These are phyloP conservation scores for Kluyveromyces aestuarii DNA, from an alignment of 805 yeast genomes.

Conservation along the genomic window DNA sequence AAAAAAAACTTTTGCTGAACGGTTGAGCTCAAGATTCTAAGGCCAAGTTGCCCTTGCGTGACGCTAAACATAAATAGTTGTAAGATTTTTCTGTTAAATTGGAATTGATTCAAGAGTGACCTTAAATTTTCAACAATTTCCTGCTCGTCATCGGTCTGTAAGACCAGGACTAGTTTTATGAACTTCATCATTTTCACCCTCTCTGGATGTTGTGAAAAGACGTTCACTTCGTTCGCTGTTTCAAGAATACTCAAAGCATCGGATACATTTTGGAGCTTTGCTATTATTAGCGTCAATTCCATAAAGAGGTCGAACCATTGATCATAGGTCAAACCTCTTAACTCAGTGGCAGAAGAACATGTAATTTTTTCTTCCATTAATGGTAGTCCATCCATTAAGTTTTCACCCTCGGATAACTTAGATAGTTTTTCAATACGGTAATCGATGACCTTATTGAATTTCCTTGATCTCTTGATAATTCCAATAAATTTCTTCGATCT, in stretches of 20 bases:
- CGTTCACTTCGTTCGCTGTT: conserved; percentile 68
- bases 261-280: conserved; percentile 47
- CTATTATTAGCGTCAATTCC: conserved; percentile 63
- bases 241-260: conserved; percentile 64
- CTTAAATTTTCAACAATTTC: conserved; percentile 53
- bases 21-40: conserved; percentile 58
- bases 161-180: conserved; percentile 56
- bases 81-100: conserved; percentile 62
- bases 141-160: conserved; percentile 40
- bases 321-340: conserved; percentile 68
- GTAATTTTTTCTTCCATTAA: conserved; percentile 34
- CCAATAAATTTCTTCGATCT: conserved; percentile 63
- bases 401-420: conserved; percentile 50
- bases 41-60: conserved; percentile 44
- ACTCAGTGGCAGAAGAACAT: conserved; percentile 45
- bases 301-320: conserved; percentile 82
- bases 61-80: conserved; percentile 61
- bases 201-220: conserved; percentile 58
- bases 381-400: conserved; percentile 29
- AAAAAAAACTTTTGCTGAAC: conserved; percentile 85
- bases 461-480: conserved; percentile 51
- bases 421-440: conserved; percentile 63
- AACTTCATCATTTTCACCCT: conserved; percentile 53
- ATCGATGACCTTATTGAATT: conserved; percentile 55
- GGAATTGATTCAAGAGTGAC: conserved; percentile 53